Evolutionary conservation across 2,329 filamentous ascomycete genomes (phyloP), one percentile per base, ranked within the genome.

Genomic region (Diaporthe citrichinensis): DNA sequence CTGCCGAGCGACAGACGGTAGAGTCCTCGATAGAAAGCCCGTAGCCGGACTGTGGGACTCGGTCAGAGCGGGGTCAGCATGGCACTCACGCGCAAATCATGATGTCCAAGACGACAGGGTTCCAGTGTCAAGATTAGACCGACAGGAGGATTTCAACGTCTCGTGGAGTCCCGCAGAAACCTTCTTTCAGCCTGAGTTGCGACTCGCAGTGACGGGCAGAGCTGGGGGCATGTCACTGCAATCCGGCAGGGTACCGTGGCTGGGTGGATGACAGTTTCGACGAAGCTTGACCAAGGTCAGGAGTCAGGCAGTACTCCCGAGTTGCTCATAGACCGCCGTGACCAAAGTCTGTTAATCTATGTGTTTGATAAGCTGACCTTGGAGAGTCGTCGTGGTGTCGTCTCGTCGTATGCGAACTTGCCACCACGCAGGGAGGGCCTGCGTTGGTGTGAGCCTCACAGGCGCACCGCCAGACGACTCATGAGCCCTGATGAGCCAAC

Each of bases 321-420:
- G 55, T 51, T 51, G 46, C 55, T 49, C 62, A 17, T 14, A 73
- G 41, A 36, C 44, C 44, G 55, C 65, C 28, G 74, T 61, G 74
- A 68, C 51, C 28, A 65, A 68, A 69, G 74, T 36, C 53, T 68
- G 65, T 69, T 39, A 53, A 68, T 55, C 61, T 51, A 39, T 44
- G 44, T 34, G 51, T 61, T 73, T 68, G 44, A 73, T 74, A 67
- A 61, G 71, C 74, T 74, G 74, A 62, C 46, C 44, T 53, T 53
- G 14, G 49, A 53, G n/a, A 44, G 51, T 41, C 9, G 65, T 41
- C 23, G 46, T 28, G n/a, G 31, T 39, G 65, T 53, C 46, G 65
- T 68, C 65, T 51, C 41, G 61, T 59, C 55, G 44, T 23, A 44
- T 76, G 65, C 65, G 44, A 28, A 20, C 46, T 68, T 55, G 65